A percentile compares a stretch with the other conserved stretches of the same genome.
Conservation (phyloP, 305 asterid genomes). For the Nicotiana rustica region DNA sequence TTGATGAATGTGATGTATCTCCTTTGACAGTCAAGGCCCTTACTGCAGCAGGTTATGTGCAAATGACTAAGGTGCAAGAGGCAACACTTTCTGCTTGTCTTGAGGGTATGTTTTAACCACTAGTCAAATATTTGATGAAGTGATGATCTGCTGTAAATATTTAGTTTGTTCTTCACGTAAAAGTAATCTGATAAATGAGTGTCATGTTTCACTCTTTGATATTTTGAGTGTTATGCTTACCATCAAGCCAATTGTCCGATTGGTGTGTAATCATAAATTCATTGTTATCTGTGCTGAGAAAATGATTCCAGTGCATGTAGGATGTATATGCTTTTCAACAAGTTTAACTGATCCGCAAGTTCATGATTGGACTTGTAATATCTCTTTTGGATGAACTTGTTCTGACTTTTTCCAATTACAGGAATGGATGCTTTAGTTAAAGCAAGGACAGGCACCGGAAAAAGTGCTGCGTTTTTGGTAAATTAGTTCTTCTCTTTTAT, state of each 20-base stretch:
- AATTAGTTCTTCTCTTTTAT: constrained; percentile 33
- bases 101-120: constrained; percentile 59
- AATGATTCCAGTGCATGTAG: constrained; percentile 17
- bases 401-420: constrained; percentile 42
- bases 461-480: constrained; percentile 95
- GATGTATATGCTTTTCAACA: constrained; percentile 1
- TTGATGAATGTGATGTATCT: constrained; percentile 82
- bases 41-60: constrained; percentile 81
- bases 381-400: constrained; percentile 25
- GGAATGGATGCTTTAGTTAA: constrained; percentile 91
- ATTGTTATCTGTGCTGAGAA: neutral
- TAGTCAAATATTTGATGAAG: neutral
- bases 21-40: constrained; percentile 78
- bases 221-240: neutral
- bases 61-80: constrained; percentile 92
- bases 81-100: constrained; percentile 79
- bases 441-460: constrained; percentile 94
- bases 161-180: constrained; percentile 6
- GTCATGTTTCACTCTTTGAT: neutral
- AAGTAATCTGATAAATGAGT: constrained; percentile 12
- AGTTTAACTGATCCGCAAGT: constrained; percentile 6
- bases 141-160: constrained; percentile 12
- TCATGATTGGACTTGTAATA: constrained; percentile 28
- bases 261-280: neutral
- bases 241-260: neutral